Base-by-base conservation (phyloP, 148 eudicot species). In the Rhododendron henanense region DNA sequence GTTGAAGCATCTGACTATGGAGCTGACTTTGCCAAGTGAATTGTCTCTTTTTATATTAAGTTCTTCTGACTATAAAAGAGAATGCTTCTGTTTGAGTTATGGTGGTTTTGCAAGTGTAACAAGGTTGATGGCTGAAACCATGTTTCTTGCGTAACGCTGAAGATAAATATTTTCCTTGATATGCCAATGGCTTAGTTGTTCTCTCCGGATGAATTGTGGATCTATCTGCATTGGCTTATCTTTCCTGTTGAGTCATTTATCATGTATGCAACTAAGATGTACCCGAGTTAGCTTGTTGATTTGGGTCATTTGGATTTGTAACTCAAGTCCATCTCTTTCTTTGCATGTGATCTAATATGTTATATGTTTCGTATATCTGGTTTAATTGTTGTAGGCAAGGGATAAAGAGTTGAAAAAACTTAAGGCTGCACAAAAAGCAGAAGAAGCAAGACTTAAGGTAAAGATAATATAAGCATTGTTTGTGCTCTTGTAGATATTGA, bases 361-460 rank as follows among this genome's bases (percentile, higher is more conserved):
- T n/a, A 75, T 35, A 4, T 45, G 45, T 33, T 63, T 1, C 76
- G n/a, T 15, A 74, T 33, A 21, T 74, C 78, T 74, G 35, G 19
- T 47, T 86, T 87, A 55, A 41, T 19, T 47, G 11, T 81, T 76
- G 23, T 83, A 93, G 98, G 96, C 98, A 4, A 93, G 85, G 86
- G 92, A 89, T 39, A 95, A 97, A 85, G 98, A 93, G 78, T 47
- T 93, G 88, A 95, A 95, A 87, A 94, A 91, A 85, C 94, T 87
- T n/a, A 97, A 97, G 94, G 98, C 98, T 85, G 93, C 91, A 6
- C 92, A 91, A 77, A 95, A 97, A 91, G 96, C 93, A n/a, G 94
- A 92, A 86, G 96, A 94, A 41, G 95, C 94, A 3, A 93, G 89
- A 89, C 87, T 90, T 79, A 90, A 92, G 95, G 95, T 90, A 87